These are phyloP conservation scores for Tuber brumale DNA, from an alignment of 495 filamentous ascomycete genomes.

Conservation along the genomic window DNA sequence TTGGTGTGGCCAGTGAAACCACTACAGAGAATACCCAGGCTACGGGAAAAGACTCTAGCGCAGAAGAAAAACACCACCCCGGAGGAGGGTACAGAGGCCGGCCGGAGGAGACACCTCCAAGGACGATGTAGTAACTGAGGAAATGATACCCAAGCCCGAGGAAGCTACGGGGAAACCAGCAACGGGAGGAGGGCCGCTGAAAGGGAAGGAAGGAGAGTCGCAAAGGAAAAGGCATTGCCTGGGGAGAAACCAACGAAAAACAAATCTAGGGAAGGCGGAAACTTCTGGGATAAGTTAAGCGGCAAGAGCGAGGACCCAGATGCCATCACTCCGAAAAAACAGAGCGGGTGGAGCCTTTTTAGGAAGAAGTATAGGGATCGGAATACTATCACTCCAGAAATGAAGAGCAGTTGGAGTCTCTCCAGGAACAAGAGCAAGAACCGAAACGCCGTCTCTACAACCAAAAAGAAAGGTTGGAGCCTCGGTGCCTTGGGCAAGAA, in stretches of 20 bases:
- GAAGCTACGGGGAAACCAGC: neutral
- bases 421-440: neutral
- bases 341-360: neutral
- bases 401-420: neutral
- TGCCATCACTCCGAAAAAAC: neutral
- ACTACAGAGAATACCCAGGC: neutral
- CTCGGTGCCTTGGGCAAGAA: neutral
- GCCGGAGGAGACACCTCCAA: neutral
- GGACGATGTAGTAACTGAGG: neutral
- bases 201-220: neutral
- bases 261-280: neutral
- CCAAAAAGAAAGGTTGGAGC: neutral
- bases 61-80: neutral
- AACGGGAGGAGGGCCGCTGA: neutral
- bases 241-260: neutral
- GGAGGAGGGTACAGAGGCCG: neutral
- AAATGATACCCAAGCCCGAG: neutral
- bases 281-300: neutral
- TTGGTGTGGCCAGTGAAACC: neutral
- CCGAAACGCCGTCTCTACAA: neutral
- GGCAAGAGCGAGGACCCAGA: neutral
- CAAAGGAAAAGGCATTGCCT: too few species aligned
- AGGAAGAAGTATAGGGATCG: neutral
- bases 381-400: neutral
- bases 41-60: neutral